Conservation (phyloP, 768 basidiomycete species). For the Collybiopsis confluens region DNA sequence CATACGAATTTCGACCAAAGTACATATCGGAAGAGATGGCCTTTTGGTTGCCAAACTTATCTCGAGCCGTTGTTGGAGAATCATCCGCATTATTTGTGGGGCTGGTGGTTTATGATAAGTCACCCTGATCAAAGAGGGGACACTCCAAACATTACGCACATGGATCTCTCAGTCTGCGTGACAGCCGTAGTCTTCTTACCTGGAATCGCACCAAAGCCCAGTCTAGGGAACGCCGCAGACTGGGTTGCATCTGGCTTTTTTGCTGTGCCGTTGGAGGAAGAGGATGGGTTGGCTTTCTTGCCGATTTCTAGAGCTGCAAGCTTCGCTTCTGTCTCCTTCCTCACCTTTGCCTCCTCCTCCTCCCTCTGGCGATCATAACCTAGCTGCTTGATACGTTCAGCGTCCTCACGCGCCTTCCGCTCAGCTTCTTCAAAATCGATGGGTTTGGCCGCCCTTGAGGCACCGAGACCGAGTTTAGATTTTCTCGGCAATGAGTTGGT, state of each 20-base stretch:
- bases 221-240: slow-evolving; percentile 54
- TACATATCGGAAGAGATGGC: slow-evolving; percentile 98
- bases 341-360: slow-evolving; percentile 74
- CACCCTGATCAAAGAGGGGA: background rate
- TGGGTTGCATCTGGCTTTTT: slow-evolving; percentile 6
- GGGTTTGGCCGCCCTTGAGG: slow-evolving; percentile 71
- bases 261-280: slow-evolving; percentile 16
- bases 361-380: slow-evolving; percentile 88
- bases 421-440: slow-evolving; percentile 96
- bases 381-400: slow-evolving; percentile 85
- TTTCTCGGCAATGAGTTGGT: slow-evolving; percentile 29
- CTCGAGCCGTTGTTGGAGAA: slow-evolving; percentile 74
- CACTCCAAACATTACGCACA: background rate
- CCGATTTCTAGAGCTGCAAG: slow-evolving; percentile 36
- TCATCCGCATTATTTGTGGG: slow-evolving; percentile 39
- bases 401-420: slow-evolving; percentile 84
- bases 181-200: slow-evolving; percentile 50
- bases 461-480: slow-evolving; percentile 78
- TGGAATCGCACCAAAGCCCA: slow-evolving; percentile 85
- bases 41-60: slow-evolving; percentile 90
- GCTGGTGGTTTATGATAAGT: background rate
- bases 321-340: slow-evolving; percentile 54
- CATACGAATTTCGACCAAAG: slow-evolving; percentile 88
- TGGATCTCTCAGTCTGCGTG: background rate
- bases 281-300: slow-evolving; percentile 26